phyloP scores from a whole-genome alignment of 257 asterid species.

The Solanum ossicruentum region DNA sequence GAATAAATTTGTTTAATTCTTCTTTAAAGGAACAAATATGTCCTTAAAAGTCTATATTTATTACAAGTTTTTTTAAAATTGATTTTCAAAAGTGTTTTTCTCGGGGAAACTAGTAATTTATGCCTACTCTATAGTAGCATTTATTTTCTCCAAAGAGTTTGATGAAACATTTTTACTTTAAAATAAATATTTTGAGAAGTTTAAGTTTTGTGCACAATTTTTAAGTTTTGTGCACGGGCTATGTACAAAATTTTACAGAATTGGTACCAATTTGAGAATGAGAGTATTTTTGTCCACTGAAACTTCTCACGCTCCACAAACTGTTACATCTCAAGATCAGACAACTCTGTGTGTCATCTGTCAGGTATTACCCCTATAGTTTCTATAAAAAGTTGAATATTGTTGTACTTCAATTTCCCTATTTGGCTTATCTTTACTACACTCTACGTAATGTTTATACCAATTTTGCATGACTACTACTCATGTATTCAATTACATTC shows the following conservation, averaged over 20 bases:
- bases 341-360: slow-evolving; percentile 56
- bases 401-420: neutral
- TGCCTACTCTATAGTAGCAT: too few species aligned
- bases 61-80: too few species aligned
- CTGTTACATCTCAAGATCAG: slow-evolving; percentile 15
- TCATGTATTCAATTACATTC: neutral
- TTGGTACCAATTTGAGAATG: slow-evolving; percentile 33
- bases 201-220: too few species aligned
- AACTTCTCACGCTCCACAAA: slow-evolving; percentile 16
- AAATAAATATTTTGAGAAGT: too few species aligned
- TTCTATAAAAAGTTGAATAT: neutral
- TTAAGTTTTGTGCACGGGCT: too few species aligned
- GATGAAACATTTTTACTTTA: too few species aligned
- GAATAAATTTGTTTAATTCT: too few species aligned
- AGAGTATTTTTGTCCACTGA: slow-evolving; percentile 28
- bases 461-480: neutral
- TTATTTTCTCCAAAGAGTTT: too few species aligned
- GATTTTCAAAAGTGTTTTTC: too few species aligned
- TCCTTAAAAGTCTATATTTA: too few species aligned
- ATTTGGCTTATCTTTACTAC: neutral
- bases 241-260: neutral
- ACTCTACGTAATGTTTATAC: neutral
- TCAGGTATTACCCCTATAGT: slow-evolving; percentile 34
- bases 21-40: too few species aligned
- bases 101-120: too few species aligned